Conservation (phyloP, 2,329 filamentous ascomycete genomes). For the Pseudogymnoascus sp. region DNA sequence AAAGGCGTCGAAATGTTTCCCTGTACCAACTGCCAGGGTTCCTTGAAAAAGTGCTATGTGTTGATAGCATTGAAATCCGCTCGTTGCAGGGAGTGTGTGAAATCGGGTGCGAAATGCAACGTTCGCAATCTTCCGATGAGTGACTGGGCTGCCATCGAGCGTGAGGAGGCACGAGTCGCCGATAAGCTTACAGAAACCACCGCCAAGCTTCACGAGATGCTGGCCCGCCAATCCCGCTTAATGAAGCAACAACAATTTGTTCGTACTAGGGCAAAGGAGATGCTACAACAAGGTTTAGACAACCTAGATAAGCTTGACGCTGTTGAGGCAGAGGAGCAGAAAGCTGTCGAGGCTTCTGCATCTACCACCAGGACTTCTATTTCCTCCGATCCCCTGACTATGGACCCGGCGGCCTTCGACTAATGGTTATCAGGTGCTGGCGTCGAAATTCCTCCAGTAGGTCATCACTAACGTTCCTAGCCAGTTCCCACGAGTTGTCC, state of each 20-base stretch:
- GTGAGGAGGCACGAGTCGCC: not conserved
- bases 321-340: not conserved
- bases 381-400: too few relatives aligned
- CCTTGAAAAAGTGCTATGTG: not conserved
- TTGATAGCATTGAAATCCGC: not conserved
- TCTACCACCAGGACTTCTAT: too few relatives aligned
- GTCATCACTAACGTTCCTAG: not conserved
- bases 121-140: not conserved
- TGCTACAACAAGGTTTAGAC: not conserved
- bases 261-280: not conserved
- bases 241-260: not conserved
- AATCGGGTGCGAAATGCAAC: not conserved
- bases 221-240: not conserved
- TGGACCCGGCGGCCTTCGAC: too few relatives aligned
- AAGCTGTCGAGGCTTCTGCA: too few relatives aligned
- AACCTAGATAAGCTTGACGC: not conserved
- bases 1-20: not conserved
- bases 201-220: not conserved
- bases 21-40: not conserved
- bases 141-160: not conserved
- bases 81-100: not conserved
- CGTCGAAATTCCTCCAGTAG: not conserved
- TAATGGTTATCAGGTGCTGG: not conserved
- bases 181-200: not conserved
- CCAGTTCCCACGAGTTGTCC: not conserved